Conservation (phyloP, 345 rosid species). For the Euphorbia pulcherrima region DNA sequence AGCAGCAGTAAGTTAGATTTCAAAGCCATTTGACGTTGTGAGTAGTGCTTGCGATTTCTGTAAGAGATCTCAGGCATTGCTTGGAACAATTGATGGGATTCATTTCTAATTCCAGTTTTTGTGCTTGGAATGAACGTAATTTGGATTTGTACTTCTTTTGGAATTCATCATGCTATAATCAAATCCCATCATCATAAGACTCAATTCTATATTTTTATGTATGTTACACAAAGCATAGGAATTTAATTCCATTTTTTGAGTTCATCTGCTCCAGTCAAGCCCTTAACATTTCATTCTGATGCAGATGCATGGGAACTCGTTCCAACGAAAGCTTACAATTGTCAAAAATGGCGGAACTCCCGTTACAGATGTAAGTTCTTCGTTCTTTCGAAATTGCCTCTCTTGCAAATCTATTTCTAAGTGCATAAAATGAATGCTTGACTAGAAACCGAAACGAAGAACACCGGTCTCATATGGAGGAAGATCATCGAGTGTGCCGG, state of each 20-base stretch:
- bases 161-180: no score
- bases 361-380: conserved; percentile 62
- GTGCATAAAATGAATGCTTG: conserved; percentile 10
- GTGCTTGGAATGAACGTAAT: no score
- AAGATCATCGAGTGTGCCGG: conserved; percentile 73
- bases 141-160: no score
- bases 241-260: no score
- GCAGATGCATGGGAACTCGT: conserved; percentile 97
- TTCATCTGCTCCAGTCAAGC: no score
- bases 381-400: no score
- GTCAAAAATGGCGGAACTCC: conserved; percentile 73
- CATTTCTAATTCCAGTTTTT: no score
- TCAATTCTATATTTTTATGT: no score
- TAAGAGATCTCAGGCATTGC: no score
- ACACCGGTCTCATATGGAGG: conserved; percentile 70
- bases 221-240: no score
- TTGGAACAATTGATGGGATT: no score
- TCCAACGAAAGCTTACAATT: conserved; percentile 79
- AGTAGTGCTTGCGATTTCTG: background rate
- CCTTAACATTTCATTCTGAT: conserved; percentile 20
- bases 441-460: conserved; percentile 92
- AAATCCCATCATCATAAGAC: no score
- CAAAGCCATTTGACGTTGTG: conserved; percentile 1
- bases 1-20: conserved; percentile 59
- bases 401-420: conserved; percentile 7